Evolutionary conservation across 768 basidiomycete genomes (phyloP), one percentile per base, ranked within the genome.

Genomic region (Mycena haematopus): DNA sequence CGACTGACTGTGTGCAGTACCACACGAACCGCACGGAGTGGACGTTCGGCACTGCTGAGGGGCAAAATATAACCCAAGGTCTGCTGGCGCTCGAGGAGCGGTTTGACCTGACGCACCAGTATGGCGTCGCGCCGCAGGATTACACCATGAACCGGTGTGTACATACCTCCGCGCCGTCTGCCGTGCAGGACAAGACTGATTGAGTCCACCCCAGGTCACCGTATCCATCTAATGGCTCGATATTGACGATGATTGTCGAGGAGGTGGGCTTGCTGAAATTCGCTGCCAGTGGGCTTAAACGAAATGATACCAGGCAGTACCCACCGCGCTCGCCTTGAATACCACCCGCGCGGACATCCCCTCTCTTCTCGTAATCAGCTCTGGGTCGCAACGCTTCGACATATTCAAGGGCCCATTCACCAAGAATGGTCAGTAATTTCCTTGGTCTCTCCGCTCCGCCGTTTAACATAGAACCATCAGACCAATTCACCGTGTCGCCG

Each of bases 11-110:
- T 56, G 71, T 68, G 45, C 63, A 90, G 85, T 95, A 84, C 72
- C 93, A 95, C 69, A 84, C 91, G 0, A 73, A 77, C 17, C 75
- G 63, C 25, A 80, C 76, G n/a, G 78, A 80, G 56, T 36, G 65
- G 4, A 77, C 77, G 3, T 93, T 94, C 66, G 87, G 91, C 68
- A 93, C 92, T 0, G 3, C 44, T 0, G 36, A 70, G 8, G 91
- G 92, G 0, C 67, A 69, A 22, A 67, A 67, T 24, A 83, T 88
- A 71, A 84, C 82, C 15, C 0, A 60, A 0, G 78, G 78, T 10
- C 70, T 88, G 45, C 64, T 70, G 21, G 61, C 73, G 29, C 78
- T 86, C 31, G 77, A 80, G 2, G 42, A 70, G 27, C 63, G 67
- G 6, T 88, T 86, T 68, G 79, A 87, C 62, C 74, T 91, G 27